phyloP scores from a whole-genome alignment of 2,329 filamentous ascomycete genomes.

The Fusarium nisikadoi region DNA sequence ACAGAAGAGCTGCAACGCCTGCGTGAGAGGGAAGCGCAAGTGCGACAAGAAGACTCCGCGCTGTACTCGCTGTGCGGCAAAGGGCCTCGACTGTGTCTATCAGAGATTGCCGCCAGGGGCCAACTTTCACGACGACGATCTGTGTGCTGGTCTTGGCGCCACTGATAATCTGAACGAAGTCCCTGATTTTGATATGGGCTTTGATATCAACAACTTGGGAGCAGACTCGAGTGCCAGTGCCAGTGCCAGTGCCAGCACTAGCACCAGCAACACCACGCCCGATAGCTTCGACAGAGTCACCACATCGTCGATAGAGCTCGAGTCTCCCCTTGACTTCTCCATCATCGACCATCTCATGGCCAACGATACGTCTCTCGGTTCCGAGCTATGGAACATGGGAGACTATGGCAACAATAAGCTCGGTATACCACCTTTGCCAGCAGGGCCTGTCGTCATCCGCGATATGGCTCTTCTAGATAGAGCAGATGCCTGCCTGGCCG shows the following conservation, averaged over 20 bases:
- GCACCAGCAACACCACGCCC: slow-evolving; percentile 35
- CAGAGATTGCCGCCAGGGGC: slow-evolving; percentile 48
- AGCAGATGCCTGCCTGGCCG: slow-evolving; percentile 34
- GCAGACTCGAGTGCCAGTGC: slow-evolving; percentile 40
- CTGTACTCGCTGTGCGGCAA: slow-evolving; percentile 56
- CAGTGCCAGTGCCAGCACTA: slow-evolving; percentile 25
- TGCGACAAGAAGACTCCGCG: slow-evolving; percentile 58
- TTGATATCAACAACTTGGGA: slow-evolving; percentile 49
- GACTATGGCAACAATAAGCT: slow-evolving; percentile 45
- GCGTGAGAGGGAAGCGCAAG: slow-evolving; percentile 59
- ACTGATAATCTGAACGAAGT: slow-evolving; percentile 30
- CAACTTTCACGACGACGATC: slow-evolving; percentile 37
- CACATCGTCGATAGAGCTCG: slow-evolving; percentile 41
- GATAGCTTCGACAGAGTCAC: slow-evolving; percentile 43
- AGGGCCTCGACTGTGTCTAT: slow-evolving; percentile 56
- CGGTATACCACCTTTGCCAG: slow-evolving; percentile 42
- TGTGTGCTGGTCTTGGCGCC: slow-evolving; percentile 15
- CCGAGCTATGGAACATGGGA: slow-evolving; percentile 45
- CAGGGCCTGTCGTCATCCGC: slow-evolving; percentile 43
- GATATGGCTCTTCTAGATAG: slow-evolving; percentile 45
- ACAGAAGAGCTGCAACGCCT: slow-evolving; percentile 62
- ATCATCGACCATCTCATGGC: slow-evolving; percentile 50
- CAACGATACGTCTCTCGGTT: slow-evolving; percentile 33
- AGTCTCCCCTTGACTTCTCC: slow-evolving; percentile 49
- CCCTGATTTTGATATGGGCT: slow-evolving; percentile 52